A percentile compares a stretch with the other conserved stretches of the same genome.
These are phyloP conservation scores for Corynascus novoguineensis DNA, from an alignment of 495 filamentous ascomycete genomes.

Conservation along the genomic window DNA sequence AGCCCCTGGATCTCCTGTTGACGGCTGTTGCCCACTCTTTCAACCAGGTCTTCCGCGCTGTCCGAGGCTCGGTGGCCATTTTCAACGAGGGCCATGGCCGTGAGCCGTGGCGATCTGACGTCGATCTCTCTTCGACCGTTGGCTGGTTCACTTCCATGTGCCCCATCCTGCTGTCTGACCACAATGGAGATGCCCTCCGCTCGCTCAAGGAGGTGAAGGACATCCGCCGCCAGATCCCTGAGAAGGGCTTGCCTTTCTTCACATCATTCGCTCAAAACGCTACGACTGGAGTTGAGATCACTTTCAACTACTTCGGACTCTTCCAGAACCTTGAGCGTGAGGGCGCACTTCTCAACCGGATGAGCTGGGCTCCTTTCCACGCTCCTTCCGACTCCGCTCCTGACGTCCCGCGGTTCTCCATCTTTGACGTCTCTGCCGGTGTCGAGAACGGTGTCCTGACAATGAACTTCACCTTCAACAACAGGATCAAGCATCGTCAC, in stretches of 20 bases:
- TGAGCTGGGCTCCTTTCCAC: not conserved
- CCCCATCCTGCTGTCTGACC: constrained; percentile 8
- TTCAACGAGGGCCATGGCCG: constrained; percentile 24
- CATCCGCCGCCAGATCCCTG: constrained; percentile 7
- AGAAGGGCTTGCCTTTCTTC: constrained; percentile 16
- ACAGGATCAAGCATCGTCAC: constrained; percentile 46
- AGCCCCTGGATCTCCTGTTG: constrained; percentile 27
- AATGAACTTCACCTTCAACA: constrained; percentile 52
- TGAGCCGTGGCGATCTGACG: constrained; percentile 14
- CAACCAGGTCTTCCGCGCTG: constrained; percentile 22
- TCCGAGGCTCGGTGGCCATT: constrained; percentile 41
- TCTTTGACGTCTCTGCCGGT: constrained; percentile 45
- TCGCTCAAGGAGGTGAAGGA: constrained; percentile 13
- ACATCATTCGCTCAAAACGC: constrained; percentile 27
- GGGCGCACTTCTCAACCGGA: constrained; percentile 45
- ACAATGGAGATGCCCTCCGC: constrained; percentile 11
- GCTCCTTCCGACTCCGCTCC: constrained; percentile 38
- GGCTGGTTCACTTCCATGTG: constrained; percentile 24
- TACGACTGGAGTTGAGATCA: constrained; percentile 48
- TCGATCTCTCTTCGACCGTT: constrained; percentile 14
- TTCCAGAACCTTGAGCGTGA: constrained; percentile 51
- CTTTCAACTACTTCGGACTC: constrained; percentile 56
- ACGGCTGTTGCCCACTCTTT: constrained; percentile 27
- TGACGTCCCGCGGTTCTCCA: constrained; percentile 40
- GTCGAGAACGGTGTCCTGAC: constrained; percentile 42